phyloP scores from a whole-genome alignment of 163 green algal species.

The Volvox carteri region DNA sequence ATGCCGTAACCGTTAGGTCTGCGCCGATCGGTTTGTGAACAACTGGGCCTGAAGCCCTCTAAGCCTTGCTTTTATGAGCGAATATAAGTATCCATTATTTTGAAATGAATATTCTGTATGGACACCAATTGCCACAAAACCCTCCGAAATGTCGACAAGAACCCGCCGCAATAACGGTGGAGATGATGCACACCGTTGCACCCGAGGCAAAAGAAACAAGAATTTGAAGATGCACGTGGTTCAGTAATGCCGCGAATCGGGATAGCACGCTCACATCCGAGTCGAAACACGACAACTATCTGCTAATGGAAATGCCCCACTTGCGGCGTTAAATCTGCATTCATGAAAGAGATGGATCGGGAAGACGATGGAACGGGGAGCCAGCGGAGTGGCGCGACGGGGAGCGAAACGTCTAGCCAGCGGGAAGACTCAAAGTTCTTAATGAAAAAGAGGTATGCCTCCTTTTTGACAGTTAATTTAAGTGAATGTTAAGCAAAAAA shows the following conservation, averaged over 20 bases:
- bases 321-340: background rate
- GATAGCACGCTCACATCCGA: background rate
- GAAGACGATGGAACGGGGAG: conserved; percentile 27
- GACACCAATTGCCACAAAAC: too few species aligned
- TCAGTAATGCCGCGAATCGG: background rate
- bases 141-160: background rate
- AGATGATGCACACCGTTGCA: background rate
- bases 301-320: background rate
- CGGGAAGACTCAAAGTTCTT: background rate
- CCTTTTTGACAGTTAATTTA: background rate
- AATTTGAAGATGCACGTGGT: background rate
- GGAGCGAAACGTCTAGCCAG: conserved; percentile 18
- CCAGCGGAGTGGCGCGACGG: conserved; percentile 9
- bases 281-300: background rate
- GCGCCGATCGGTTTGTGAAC: too few species aligned
- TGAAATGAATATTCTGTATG: background rate
- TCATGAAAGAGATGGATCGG: background rate
- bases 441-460: background rate
- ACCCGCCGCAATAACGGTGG: background rate
- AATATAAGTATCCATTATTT: background rate
- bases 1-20: too few species aligned
- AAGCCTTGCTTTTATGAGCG: background rate
- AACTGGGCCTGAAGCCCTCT: background rate
- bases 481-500: background rate
- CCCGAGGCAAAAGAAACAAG: background rate